Conservation (phyloP, 345 rosid genomes). For the Euphorbia tirucalli region DNA sequence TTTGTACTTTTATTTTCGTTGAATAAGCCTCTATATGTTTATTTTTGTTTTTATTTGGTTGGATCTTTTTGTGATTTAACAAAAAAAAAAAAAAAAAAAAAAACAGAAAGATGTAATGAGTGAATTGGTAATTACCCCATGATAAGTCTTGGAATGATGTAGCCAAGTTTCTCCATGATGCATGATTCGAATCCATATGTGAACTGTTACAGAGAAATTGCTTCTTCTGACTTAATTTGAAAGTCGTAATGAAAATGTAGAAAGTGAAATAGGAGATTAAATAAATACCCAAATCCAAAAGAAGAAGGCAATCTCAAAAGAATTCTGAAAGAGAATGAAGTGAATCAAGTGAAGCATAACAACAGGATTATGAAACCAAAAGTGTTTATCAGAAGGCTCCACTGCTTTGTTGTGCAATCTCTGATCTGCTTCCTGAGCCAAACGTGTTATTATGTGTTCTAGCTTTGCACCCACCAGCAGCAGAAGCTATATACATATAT, state of each 20-base stretch:
- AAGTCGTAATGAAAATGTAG: neutral
- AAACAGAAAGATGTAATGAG: no score
- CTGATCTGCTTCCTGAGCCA: slow-evolving; percentile 47
- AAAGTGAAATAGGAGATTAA: neutral
- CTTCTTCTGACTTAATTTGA: neutral
- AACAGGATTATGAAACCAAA: slow-evolving; percentile 25
- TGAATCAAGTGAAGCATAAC: slow-evolving; percentile 30
- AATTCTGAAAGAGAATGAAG: slow-evolving; percentile 33
- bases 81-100: no score
- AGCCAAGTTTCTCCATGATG: slow-evolving; percentile 68
- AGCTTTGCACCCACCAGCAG: slow-evolving; percentile 80
- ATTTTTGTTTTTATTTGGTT: no score
- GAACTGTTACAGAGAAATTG: slow-evolving; percentile 27
- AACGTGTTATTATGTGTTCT: slow-evolving; percentile 55
- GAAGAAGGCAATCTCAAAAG: slow-evolving; percentile 36
- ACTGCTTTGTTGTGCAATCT: slow-evolving; percentile 26
- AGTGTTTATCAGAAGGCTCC: slow-evolving; percentile 63
- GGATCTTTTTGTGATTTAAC: no score
- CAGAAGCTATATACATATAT: slow-evolving; percentile 41
- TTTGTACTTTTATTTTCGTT: no score
- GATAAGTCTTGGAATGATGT: slow-evolving; percentile 63
- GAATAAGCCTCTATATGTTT: no score
- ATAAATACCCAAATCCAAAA: slow-evolving; percentile 31
- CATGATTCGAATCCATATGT: slow-evolving; percentile 81
- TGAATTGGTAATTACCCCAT: slow-evolving; percentile 58